Conservation (phyloP, 192 early-diverging fungal species). For the Coemansia furcata region DNA sequence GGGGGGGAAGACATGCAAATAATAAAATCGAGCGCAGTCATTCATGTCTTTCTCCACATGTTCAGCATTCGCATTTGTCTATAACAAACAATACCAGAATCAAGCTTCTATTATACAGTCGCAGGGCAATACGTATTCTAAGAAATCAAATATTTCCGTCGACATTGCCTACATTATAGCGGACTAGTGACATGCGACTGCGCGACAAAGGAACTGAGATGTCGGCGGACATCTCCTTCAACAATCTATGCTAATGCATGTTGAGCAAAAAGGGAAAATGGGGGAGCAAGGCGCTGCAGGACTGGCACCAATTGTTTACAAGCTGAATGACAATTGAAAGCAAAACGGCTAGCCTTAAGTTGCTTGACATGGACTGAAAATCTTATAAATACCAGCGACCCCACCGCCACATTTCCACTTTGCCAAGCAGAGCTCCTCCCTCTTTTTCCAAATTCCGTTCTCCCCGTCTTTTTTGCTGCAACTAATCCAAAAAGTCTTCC, state of each 20-base stretch:
- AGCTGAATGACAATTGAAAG: neutral
- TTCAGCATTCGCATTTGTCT: neutral
- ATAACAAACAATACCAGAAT: neutral
- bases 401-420: neutral
- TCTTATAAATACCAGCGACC: neutral
- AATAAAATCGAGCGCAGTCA: neutral
- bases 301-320: neutral
- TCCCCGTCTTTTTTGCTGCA: neutral
- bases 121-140: neutral
- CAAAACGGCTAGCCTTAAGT: neutral
- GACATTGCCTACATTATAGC: neutral
- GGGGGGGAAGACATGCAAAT: neutral
- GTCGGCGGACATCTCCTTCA: neutral
- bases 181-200: neutral
- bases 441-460: neutral
- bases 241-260: neutral
- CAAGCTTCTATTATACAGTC: neutral
- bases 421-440: neutral
- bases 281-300: neutral
- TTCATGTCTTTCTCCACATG: conserved; percentile 2
- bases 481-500: neutral
- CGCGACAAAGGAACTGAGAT: neutral
- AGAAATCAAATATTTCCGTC: neutral
- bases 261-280: neutral
- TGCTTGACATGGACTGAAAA: neutral